These are phyloP conservation scores for Exophiala lecanii-corni DNA, from an alignment of 2,329 filamentous ascomycete species.

Conservation along the genomic window DNA sequence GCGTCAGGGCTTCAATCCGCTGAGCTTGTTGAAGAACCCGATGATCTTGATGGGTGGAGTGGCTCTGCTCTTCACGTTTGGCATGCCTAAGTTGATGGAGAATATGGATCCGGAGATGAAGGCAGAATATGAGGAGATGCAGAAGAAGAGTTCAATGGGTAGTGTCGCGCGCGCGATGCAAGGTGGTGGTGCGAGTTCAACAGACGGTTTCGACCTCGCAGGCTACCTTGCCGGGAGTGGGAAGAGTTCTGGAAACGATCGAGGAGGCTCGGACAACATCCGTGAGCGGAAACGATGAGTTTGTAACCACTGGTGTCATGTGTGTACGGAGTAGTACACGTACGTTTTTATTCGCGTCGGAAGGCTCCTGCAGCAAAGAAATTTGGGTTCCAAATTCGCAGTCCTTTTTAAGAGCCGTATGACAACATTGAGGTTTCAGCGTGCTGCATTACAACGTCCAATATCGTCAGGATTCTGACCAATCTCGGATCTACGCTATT, in stretches of 20 bases:
- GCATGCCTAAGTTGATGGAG: conserved; percentile 92
- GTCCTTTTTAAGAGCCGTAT: neutral
- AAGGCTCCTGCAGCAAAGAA: neutral
- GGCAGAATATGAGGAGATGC: conserved; percentile 86
- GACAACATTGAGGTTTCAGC: neutral
- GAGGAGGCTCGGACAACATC: conserved; percentile 11
- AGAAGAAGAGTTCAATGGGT: conserved; percentile 67
- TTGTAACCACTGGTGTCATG: neutral
- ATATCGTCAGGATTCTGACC: too few species aligned
- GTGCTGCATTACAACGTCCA: neutral
- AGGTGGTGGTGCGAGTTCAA: conserved; percentile 39
- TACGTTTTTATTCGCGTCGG: too few species aligned
- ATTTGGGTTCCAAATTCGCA: neutral
- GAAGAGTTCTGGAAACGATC: conserved; percentile 32
- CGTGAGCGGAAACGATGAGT: conserved; percentile 21
- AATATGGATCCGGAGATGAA: conserved; percentile 98
- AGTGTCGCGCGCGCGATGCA: conserved; percentile 56
- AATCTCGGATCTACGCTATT: too few species aligned
- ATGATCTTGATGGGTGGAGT: conserved; percentile 93
- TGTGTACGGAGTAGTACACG: too few species aligned
- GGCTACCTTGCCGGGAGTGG: conserved; percentile 57
- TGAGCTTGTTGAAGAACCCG: conserved; percentile 82
- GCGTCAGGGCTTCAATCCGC: conserved; percentile 68
- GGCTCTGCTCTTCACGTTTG: conserved; percentile 76
- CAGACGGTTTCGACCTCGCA: conserved; percentile 64